Percentiles rank a stretch among this genome's conserved stretches.
Evolutionary conservation across 163 green algal species (phyloP).

Genomic region (Volvox carteri): DNA sequence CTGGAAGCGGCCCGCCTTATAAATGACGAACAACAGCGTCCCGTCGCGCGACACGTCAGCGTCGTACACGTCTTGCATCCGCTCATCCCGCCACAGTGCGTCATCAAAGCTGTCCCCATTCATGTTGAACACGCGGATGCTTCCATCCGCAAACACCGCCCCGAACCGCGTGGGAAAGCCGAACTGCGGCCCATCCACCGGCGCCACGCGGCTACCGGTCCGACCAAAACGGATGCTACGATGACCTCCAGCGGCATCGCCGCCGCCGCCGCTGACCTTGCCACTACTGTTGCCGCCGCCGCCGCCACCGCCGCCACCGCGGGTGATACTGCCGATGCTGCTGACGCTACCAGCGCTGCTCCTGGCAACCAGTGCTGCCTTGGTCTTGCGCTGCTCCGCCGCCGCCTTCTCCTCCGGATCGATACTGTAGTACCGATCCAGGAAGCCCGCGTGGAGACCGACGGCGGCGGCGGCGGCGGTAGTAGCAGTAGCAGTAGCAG

Average conservation of each 20-base stretch:
- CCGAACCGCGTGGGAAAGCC: constrained; percentile 21
- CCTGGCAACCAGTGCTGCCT: neutral
- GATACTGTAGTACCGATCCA: neutral
- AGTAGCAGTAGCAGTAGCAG: too few relatives aligned
- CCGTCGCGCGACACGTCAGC: neutral
- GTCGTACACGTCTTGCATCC: constrained; percentile 28
- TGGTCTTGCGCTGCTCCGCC: neutral
- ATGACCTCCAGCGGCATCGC: neutral
- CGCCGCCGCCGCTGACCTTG: neutral
- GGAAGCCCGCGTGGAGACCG: neutral
- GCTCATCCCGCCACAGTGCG: neutral
- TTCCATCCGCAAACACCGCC: constrained; percentile 14
- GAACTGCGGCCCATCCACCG: neutral
- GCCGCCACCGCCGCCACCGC: neutral
- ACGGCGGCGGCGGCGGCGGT: too few relatives aligned
- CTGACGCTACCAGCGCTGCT: neutral
- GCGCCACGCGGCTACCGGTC: neutral
- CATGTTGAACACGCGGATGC: constrained; percentile 30
- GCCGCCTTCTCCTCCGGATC: neutral
- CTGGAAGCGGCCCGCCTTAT: constrained; percentile 12
- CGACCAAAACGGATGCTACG: neutral
- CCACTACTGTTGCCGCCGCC: too few relatives aligned
- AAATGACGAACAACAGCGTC: constrained; percentile 13
- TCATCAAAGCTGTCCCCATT: constrained; percentile 7
- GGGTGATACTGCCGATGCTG: neutral